A percentile compares a stretch with the other conserved stretches of the same genome.
Evolutionary conservation across 768 basidiomycete genomes (phyloP).

Genomic region (Termitomyces sp.): DNA sequence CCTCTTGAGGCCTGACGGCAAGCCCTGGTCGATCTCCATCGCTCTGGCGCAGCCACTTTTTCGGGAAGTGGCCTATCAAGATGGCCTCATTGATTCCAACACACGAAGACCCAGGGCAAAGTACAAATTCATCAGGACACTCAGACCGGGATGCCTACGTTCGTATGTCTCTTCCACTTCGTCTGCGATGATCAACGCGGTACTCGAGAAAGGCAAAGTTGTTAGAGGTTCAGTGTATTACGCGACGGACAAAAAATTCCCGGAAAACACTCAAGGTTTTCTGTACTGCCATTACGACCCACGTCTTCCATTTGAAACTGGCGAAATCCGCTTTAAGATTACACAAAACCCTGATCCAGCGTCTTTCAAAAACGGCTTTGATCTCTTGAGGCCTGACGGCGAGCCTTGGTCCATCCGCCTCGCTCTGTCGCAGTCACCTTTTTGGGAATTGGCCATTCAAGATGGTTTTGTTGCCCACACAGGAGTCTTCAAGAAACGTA

Average conservation of each 20-base stretch:
- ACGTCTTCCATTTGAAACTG: slow-evolving; percentile 2
- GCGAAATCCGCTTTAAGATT: slow-evolving; percentile 18
- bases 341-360: slow-evolving; percentile 8
- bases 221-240: not conserved
- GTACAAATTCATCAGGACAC: not conserved
- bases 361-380: slow-evolving; percentile 13
- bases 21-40: slow-evolving; percentile 12
- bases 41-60: not conserved
- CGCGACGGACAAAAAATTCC: not conserved
- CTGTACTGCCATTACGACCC: slow-evolving; percentile 17
- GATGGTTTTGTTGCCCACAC: not conserved
- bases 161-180: not conserved
- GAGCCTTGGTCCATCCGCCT: slow-evolving; percentile 14
- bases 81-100: too few relatives aligned
- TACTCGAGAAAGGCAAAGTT: not conserved
- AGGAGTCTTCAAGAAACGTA: not conserved
- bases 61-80: not conserved
- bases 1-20: slow-evolving; percentile 7
- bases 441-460: not conserved
- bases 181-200: rapidly evolving
- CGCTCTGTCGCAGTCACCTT: not conserved
- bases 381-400: slow-evolving; percentile 11
- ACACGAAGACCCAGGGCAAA: too few relatives aligned
- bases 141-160: not conserved
- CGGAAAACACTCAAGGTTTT: slow-evolving; percentile 13